phyloP scores from a whole-genome alignment of 2,329 filamentous ascomycete genomes.

The Epichloe aotearoae region DNA sequence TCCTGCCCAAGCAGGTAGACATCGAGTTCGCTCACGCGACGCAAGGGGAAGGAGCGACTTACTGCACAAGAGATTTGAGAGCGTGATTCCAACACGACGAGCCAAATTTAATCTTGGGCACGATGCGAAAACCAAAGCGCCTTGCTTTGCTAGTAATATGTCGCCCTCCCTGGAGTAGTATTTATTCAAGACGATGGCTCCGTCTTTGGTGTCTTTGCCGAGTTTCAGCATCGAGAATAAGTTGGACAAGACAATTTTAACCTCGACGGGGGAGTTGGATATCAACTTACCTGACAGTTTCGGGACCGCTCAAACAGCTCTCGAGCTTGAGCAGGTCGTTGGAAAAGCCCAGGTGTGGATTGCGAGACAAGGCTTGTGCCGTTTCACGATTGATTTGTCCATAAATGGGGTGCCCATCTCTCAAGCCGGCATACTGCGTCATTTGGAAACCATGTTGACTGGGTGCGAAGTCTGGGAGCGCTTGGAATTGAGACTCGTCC shows the following conservation, averaged over 20 bases:
- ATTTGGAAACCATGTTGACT: constrained; percentile 11
- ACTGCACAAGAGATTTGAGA: not conserved
- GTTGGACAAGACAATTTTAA: constrained; percentile 12
- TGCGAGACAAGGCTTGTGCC: constrained; percentile 16
- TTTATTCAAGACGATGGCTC: constrained; percentile 3
- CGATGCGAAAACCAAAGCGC: not conserved
- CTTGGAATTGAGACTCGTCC: constrained; percentile 16
- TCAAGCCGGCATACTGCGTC: constrained; percentile 5
- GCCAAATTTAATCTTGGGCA: not conserved
- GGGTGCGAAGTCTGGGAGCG: constrained; percentile 18
- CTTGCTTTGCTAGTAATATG: not conserved
- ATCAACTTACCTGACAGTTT: constrained; percentile 13
- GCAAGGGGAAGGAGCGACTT: not conserved
- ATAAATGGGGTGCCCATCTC: constrained; percentile 9
- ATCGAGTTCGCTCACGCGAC: not conserved
- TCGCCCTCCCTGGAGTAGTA: not conserved
- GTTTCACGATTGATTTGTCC: constrained; percentile 15
- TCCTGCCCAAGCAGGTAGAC: not conserved
- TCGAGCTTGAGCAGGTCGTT: constrained; percentile 13
- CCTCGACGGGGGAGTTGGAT: constrained; percentile 13
- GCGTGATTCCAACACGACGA: too few relatives aligned
- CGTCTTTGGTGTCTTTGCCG: constrained; percentile 13
- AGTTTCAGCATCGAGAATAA: constrained; percentile 11
- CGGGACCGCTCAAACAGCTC: constrained; percentile 7
- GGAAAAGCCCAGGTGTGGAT: constrained; percentile 20